Percentiles rank a stretch among this genome's conserved stretches.
Evolutionary conservation across 768 basidiomycete genomes (phyloP).

Genomic region (Candolleomyces aberdarensis): DNA sequence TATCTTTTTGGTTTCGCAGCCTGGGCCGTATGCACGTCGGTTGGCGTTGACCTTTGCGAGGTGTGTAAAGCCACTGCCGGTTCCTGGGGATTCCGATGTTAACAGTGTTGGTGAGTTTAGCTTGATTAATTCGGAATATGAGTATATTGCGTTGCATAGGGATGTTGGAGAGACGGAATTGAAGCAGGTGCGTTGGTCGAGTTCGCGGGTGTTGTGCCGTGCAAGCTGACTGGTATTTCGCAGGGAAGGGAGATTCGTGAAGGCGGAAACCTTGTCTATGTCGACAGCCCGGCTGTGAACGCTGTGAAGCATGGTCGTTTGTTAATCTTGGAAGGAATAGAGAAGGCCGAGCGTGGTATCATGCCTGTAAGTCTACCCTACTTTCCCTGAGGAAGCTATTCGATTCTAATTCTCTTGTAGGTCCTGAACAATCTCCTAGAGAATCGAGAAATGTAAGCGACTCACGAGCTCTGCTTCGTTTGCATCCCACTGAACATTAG

Average conservation of each 20-base stretch:
- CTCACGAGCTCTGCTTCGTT: no score
- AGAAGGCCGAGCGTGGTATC: constrained; percentile 70
- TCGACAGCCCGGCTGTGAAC: constrained; percentile 63
- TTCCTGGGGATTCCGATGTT: not conserved
- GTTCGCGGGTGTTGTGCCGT: not conserved
- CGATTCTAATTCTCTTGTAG: constrained; percentile 20
- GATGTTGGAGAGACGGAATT: constrained; percentile 73
- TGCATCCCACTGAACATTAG: no score
- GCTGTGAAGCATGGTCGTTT: constrained; percentile 65
- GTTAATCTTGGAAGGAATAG: constrained; percentile 66
- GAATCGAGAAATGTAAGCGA: constrained; percentile 73
- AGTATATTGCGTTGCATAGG: constrained; percentile 62
- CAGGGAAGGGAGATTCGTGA: constrained; percentile 59
- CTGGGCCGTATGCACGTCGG: constrained; percentile 63
- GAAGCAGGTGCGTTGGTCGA: constrained; percentile 45
- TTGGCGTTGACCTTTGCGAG: constrained; percentile 63
- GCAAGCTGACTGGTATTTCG: no score
- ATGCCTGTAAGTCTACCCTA: constrained; percentile 51
- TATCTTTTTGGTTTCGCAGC: constrained; percentile 62
- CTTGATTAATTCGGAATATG: constrained; percentile 64
- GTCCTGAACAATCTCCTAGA: constrained; percentile 67
- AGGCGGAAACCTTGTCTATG: constrained; percentile 63
- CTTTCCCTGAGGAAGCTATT: not conserved
- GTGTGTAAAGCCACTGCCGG: constrained; percentile 21
- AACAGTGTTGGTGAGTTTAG: constrained; percentile 21